Evolutionary conservation across 257 asterid species (phyloP).

Genomic region (Paraleonurus japonicus): DNA sequence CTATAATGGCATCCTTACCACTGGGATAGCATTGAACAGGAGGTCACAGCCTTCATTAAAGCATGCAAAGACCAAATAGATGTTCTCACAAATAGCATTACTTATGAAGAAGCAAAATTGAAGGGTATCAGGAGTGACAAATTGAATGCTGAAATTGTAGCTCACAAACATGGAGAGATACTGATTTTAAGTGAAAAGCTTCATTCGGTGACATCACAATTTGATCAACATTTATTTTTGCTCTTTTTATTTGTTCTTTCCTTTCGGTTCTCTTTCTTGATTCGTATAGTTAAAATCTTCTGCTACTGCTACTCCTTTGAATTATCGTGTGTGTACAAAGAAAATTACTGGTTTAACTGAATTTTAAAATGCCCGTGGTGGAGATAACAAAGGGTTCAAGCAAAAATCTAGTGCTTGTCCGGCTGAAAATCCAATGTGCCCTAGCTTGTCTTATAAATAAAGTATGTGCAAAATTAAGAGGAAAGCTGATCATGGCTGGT

Average conservation of each 20-base stretch:
- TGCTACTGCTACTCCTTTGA: no score
- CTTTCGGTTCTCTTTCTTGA: constrained; percentile 75
- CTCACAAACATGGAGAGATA: constrained; percentile 96
- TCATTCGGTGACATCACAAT: constrained; percentile 76
- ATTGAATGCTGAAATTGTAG: constrained; percentile 69
- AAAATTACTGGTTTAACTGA: background rate
- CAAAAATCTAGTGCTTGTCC: background rate
- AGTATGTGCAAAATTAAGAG: background rate
- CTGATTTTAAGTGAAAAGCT: constrained; percentile 87
- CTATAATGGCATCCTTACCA: constrained; percentile 63
- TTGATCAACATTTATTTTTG: constrained; percentile 84
- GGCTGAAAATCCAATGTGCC: constrained; percentile 24
- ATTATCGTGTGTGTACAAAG: no score
- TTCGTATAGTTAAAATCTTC: constrained; percentile 57
- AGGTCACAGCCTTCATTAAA: constrained; percentile 82
- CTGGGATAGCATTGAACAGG: no score
- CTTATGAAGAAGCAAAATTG: constrained; percentile 64
- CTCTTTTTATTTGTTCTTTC: constrained; percentile 73
- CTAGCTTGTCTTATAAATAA: background rate
- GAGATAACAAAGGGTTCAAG: background rate
- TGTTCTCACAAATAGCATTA: constrained; percentile 67
- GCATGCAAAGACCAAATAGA: constrained; percentile 93
- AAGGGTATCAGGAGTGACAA: constrained; percentile 58
- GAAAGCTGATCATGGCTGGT: constrained; percentile 26
- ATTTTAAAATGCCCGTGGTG: background rate